These are phyloP conservation scores for Fraxinus quadrangulata DNA, from an alignment of 257 asterid species.

Conservation along the genomic window DNA sequence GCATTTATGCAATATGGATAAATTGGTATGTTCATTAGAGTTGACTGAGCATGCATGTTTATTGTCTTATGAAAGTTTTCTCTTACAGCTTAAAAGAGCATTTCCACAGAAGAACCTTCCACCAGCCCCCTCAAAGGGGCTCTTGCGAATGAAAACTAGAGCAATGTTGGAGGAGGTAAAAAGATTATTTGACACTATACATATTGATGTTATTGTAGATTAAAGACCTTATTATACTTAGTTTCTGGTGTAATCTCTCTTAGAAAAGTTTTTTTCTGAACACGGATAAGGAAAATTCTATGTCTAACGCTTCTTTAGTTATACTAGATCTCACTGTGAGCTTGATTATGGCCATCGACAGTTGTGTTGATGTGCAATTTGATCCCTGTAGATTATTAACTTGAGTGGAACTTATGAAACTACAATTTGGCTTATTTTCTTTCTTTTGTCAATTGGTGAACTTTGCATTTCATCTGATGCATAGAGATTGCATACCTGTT, in stretches of 20 bases:
- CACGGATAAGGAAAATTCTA: constrained; percentile 3
- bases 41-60: constrained; percentile 23
- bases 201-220: constrained; percentile 9
- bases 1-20: neutral
- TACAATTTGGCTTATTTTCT: neutral
- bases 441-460: neutral
- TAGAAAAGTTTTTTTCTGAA: neutral
- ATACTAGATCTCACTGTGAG: constrained; percentile 5
- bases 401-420: constrained; percentile 13
- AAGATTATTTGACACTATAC: neutral
- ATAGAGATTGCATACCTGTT: constrained; percentile 21
- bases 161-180: constrained; percentile 91
- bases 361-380: neutral
- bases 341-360: constrained; percentile 4
- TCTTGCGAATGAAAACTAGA: constrained; percentile 76
- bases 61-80: constrained; percentile 24
- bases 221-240: neutral
- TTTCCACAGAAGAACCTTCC: constrained; percentile 76
- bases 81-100: constrained; percentile 72
- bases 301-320: neutral
- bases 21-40: constrained; percentile 1
- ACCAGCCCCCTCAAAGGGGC: constrained; percentile 91
- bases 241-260: constrained; percentile 15
- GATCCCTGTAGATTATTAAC: constrained; percentile 7
- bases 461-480: constrained; percentile 9